Evolutionary conservation across 75 land plant genomes (phyloP).

Genomic region (Larix kaempferi): DNA sequence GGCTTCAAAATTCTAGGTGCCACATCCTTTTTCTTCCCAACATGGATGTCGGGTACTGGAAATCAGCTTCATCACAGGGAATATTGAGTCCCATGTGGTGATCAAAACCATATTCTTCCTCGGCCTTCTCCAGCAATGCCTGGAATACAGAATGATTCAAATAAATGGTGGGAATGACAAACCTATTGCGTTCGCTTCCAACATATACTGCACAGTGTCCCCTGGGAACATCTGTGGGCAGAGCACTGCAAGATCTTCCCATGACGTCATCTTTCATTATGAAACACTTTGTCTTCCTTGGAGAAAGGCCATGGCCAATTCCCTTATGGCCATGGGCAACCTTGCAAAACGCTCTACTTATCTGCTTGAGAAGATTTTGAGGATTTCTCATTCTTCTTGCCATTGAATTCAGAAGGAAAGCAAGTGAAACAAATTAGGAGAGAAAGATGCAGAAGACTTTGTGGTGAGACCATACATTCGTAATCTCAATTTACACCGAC

Average conservation of each 20-base stretch:
- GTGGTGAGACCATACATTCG: too few relatives aligned
- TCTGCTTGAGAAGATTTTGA: not conserved
- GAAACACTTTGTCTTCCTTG: not conserved
- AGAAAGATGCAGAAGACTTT: too few relatives aligned
- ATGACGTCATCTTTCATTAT: not conserved
- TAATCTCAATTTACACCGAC: too few relatives aligned
- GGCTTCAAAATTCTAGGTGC: not conserved
- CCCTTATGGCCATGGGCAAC: not conserved
- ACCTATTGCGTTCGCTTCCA: constrained; percentile 32
- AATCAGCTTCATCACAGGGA: constrained; percentile 51
- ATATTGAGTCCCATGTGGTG: constrained; percentile 34
- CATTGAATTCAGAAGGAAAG: not conserved
- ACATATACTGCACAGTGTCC: constrained; percentile 61
- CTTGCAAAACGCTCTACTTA: not conserved
- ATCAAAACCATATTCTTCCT: too few relatives aligned
- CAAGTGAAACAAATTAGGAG: not conserved
- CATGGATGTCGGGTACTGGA: constrained; percentile 4
- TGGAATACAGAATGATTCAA: constrained; percentile 44
- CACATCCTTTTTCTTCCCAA: not conserved
- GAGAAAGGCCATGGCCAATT: not conserved
- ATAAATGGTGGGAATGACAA: constrained; percentile 24
- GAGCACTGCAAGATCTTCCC: not conserved
- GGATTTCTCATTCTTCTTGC: not conserved
- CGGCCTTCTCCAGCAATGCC: too few relatives aligned
- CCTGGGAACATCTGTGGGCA: constrained; percentile 7